These are phyloP conservation scores for Exophiala sp. DNA, from an alignment of 2,329 filamentous ascomycete species.

Conservation along the genomic window DNA sequence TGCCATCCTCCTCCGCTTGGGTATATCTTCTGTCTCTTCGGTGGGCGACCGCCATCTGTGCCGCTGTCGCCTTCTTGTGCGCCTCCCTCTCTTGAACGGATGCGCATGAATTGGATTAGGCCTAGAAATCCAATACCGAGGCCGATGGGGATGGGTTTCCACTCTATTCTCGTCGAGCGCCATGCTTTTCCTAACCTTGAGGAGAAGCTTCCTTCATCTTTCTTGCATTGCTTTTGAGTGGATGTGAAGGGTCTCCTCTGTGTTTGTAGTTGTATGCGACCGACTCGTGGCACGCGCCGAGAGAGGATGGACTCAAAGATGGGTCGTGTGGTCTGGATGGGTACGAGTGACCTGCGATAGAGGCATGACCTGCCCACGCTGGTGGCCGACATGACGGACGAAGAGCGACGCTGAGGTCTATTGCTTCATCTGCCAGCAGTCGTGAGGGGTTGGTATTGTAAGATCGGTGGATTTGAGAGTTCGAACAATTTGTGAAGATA, in stretches of 20 bases:
- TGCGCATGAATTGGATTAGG: constrained; percentile 77
- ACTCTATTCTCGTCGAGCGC: constrained; percentile 67
- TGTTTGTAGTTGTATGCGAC: constrained; percentile 1
- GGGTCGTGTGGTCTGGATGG: background rate
- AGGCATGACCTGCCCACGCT: constrained; percentile 24
- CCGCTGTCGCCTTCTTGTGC: constrained; percentile 43
- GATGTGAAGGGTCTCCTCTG: constrained; percentile 33
- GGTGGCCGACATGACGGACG: constrained; percentile 3
- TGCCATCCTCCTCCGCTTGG: constrained; percentile 82
- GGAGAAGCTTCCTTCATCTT: constrained; percentile 53
- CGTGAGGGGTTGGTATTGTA: background rate
- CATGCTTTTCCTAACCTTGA: constrained; percentile 58
- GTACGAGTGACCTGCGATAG: constrained; percentile 18
- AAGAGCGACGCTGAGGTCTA: too few species aligned
- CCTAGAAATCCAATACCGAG: constrained; percentile 83
- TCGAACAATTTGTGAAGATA: background rate
- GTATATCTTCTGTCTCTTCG: constrained; percentile 61
- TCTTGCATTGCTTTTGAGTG: constrained; percentile 41
- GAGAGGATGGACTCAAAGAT: constrained; percentile 1
- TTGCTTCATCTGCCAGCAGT: too few species aligned
- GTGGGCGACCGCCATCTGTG: constrained; percentile 42
- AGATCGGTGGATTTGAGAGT: background rate
- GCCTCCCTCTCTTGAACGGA: constrained; percentile 49
- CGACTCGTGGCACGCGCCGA: background rate
- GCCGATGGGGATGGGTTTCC: constrained; percentile 86